Conservation (phyloP, 495 filamentous ascomycete species). For the Lepraria neglecta region DNA sequence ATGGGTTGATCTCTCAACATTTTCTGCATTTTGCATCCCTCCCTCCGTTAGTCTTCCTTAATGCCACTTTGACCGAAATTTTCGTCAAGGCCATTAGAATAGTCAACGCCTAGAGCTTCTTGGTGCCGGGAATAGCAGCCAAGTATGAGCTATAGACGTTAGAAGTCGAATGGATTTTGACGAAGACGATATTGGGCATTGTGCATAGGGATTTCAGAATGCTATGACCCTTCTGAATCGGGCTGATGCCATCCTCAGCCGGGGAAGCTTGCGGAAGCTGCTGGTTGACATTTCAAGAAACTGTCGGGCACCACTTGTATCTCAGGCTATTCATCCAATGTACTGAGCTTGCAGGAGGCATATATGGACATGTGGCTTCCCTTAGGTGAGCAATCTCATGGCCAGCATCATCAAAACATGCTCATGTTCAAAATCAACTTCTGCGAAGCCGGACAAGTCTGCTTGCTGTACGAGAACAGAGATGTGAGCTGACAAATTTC, state of each 20-base stretch:
- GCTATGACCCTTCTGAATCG: background rate
- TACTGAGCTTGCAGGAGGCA: conserved; percentile 5
- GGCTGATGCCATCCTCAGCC: background rate
- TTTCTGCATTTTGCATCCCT: too few relatives aligned
- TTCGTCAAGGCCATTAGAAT: too few relatives aligned
- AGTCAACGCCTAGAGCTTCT: background rate
- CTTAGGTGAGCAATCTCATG: background rate
- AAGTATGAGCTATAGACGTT: background rate
- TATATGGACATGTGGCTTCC: conserved; percentile 1
- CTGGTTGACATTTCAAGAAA: background rate
- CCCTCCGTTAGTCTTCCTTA: too few relatives aligned
- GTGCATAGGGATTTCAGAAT: background rate
- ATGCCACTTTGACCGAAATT: too few relatives aligned
- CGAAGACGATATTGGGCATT: background rate
- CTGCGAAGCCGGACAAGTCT: background rate
- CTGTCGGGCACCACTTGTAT: background rate
- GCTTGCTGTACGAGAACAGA: too few relatives aligned
- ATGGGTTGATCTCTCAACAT: too few relatives aligned
- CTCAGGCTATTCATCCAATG: conserved; percentile 11
- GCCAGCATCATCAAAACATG: background rate
- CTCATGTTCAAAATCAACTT: background rate
- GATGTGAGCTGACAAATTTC: too few relatives aligned
- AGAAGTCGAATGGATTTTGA: background rate
- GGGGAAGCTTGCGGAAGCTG: background rate
- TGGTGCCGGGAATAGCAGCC: background rate